Conservation (phyloP, 1,284 basidiomycete genomes). For the Mrakiaceae sp. region DNA sequence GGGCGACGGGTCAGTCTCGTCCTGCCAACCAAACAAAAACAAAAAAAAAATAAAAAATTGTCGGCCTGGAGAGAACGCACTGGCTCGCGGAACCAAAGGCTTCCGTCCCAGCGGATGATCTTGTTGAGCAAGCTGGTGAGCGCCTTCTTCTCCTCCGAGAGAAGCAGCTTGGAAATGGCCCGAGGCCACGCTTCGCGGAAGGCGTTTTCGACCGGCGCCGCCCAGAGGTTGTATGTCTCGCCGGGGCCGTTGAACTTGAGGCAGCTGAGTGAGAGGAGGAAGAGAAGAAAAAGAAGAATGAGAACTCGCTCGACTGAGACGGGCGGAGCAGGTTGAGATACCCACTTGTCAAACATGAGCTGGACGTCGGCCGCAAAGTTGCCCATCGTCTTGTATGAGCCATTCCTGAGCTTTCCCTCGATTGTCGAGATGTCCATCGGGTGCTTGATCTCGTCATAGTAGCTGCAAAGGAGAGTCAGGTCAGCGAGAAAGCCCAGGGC, state of each 20-base stretch:
- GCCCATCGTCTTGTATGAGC: conserved; percentile 64
- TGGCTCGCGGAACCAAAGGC: conserved; percentile 70
- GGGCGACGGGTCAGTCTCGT: too few relatives aligned
- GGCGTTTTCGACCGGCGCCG: conserved; percentile 55
- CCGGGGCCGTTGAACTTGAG: conserved; percentile 70
- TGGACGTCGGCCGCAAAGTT: conserved; percentile 70
- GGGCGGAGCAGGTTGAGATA: conserved; percentile 9
- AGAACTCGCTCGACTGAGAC: not conserved
- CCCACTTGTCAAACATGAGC: conserved; percentile 68
- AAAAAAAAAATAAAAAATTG: conserved; percentile 19
- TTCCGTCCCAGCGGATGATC: conserved; percentile 59
- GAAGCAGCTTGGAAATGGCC: conserved; percentile 58
- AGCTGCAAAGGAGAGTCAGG: conserved; percentile 42
- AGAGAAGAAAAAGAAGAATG: not conserved
- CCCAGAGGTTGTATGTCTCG: conserved; percentile 38
- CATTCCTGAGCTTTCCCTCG: conserved; percentile 51
- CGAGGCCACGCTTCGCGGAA: conserved; percentile 50
- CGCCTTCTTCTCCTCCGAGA: conserved; percentile 68
- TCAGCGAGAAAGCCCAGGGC: not conserved
- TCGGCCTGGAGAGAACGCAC: conserved; percentile 36
- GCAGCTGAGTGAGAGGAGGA: conserved; percentile 36
- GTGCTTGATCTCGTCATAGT: conserved; percentile 80
- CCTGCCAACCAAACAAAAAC: conserved; percentile 24
- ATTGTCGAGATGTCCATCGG: conserved; percentile 96
- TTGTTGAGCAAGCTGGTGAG: conserved; percentile 61